These are phyloP conservation scores for Ceriops decandra DNA, from an alignment of 345 rosid species.

Conservation along the genomic window DNA sequence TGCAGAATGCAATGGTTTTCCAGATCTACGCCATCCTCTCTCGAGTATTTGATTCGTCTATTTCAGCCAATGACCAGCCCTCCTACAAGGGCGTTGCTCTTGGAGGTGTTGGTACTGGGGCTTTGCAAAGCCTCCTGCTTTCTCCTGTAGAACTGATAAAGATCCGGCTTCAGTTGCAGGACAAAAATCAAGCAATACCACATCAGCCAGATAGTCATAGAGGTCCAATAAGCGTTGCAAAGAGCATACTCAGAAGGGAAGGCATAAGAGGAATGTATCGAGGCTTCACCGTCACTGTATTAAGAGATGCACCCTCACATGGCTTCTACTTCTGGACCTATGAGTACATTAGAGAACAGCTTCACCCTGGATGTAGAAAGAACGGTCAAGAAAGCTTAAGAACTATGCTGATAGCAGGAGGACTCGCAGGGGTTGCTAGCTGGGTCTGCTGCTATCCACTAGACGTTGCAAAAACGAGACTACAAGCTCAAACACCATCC, in stretches of 20 bases:
- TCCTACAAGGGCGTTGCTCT: conserved; percentile 77
- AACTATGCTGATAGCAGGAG: conserved; percentile 82
- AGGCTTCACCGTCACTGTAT: conserved; percentile 62
- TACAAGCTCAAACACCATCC: conserved; percentile 52
- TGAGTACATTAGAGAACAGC: conserved; percentile 65
- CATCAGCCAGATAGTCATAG: conserved; percentile 10
- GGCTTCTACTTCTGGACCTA: conserved; percentile 92
- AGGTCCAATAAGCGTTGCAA: conserved; percentile 63
- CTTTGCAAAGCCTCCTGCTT: conserved; percentile 67
- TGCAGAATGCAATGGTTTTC: conserved; percentile 95
- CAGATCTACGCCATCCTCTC: conserved; percentile 82
- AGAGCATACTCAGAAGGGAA: conserved; percentile 48
- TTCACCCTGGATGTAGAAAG: conserved; percentile 91
- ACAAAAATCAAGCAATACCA: conserved; percentile 13
- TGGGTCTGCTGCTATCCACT: conserved; percentile 86
- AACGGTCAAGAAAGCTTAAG: conserved; percentile 52
- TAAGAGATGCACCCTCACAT: conserved; percentile 84
- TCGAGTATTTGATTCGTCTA: conserved; percentile 56
- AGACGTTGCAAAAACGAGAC: conserved; percentile 82
- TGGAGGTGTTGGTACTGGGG: conserved; percentile 87
- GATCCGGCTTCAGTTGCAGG: conserved; percentile 78
- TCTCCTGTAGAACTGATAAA: conserved; percentile 77
- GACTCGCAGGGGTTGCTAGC: conserved; percentile 89
- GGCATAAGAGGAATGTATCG: conserved; percentile 67
- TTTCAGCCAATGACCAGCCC: conserved; percentile 56